phyloP scores from a whole-genome alignment of 495 filamentous ascomycete genomes.

The Neurospora tetrasperma region DNA sequence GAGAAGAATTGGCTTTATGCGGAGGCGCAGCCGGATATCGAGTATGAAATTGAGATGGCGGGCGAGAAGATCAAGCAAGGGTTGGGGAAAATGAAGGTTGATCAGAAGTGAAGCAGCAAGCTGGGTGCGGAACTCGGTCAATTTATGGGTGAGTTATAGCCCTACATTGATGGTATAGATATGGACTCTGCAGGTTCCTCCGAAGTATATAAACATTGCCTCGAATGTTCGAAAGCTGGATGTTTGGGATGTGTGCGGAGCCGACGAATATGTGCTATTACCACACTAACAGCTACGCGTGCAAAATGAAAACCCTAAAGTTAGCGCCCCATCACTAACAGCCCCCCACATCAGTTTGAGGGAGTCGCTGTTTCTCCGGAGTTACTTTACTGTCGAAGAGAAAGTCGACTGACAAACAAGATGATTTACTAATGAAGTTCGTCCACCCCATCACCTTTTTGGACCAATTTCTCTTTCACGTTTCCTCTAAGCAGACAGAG shows the following conservation, averaged over 20 bases:
- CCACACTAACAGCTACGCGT: not conserved
- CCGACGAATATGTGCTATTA: not conserved
- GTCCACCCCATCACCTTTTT: not conserved
- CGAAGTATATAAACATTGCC: not conserved
- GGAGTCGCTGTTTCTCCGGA: not conserved
- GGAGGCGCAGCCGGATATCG: constrained; percentile 37
- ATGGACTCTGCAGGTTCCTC: not conserved
- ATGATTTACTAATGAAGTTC: not conserved
- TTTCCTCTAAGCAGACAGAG: not conserved
- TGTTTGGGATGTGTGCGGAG: not conserved
- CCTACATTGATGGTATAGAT: not conserved
- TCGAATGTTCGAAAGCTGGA: not conserved
- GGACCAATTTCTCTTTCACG: not conserved
- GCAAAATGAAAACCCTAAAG: not conserved
- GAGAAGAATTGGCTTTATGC: constrained; percentile 34
- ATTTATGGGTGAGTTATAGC: not conserved
- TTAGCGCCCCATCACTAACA: not conserved
- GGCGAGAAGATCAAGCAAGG: constrained; percentile 20
- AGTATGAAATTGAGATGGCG: constrained; percentile 32
- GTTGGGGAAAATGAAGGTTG: not conserved
- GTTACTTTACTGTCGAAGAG: not conserved
- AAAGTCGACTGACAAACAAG: not conserved
- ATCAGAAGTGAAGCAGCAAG: not conserved
- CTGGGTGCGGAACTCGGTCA: not conserved
- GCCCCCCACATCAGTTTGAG: not conserved